A percentile compares a stretch with the other conserved stretches of the same genome.
Evolutionary conservation across 257 asterid species (phyloP).

Genomic region (Lavandula angustifolia): DNA sequence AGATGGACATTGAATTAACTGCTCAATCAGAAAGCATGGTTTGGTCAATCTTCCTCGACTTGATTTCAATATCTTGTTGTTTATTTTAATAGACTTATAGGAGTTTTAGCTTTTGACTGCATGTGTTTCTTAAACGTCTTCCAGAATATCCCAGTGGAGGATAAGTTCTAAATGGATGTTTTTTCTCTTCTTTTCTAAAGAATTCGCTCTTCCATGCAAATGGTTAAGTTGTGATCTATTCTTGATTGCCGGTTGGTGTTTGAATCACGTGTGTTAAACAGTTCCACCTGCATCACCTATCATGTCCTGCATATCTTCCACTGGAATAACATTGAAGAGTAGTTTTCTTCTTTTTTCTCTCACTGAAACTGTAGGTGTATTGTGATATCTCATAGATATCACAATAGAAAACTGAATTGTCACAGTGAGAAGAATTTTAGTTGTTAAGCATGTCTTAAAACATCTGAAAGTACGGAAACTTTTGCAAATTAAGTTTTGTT

Average conservation of each 20-base stretch:
- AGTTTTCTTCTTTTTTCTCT: too few species aligned
- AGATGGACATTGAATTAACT: neutral
- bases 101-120: neutral
- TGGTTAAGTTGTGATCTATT: neutral
- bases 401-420: too few species aligned
- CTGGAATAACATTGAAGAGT: neutral
- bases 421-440: neutral
- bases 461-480: neutral
- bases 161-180: neutral
- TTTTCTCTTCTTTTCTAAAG: neutral
- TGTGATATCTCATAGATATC: too few species aligned
- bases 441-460: neutral
- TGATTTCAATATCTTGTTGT: neutral
- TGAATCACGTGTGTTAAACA: neutral
- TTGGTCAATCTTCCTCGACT: neutral
- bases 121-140: neutral
- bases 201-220: neutral
- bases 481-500: neutral
- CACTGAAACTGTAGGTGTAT: too few species aligned
- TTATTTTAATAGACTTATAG: neutral
- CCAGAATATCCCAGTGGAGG: neutral
- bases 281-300: neutral
- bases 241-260: neutral
- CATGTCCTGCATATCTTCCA: slow-evolving; percentile 3
- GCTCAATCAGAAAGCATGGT: neutral